Evolutionary conservation across 495 filamentous ascomycete genomes (phyloP), one percentile per base, ranked within the genome.

Genomic region (Polyplosphaeria fusca): DNA sequence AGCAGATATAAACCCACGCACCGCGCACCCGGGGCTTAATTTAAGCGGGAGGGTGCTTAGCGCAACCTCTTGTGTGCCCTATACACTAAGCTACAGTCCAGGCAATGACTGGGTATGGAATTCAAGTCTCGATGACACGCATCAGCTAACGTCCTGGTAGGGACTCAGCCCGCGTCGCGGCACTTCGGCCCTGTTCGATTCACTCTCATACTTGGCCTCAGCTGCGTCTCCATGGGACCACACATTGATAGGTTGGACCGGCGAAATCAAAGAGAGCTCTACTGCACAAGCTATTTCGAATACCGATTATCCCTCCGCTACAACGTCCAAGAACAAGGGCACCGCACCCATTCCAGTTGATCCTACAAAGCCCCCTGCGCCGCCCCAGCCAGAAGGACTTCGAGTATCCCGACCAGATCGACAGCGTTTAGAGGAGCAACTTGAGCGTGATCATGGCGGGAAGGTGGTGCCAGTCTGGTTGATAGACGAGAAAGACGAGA

Each of bases 181-280:
- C 47, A 88, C 88, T 32, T 94, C 91, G 3, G 88, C 91, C 18
- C 76, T 96, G 22, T 92, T 91, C 70, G 90, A 95, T 68, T 86
- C 88, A 26, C 86, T 96, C 64, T 82, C 85, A 16, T 85, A 91
- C 70, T 80, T 96, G 22, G 87, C 87, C 5, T 89, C 89, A 4
- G 72, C 86, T 38, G 76, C 86, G 20, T 80, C 82, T 5, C 79
- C 80, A 19, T 96, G 89, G 89, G 86, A 87, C 62, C 90, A 94
- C 72, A 89, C 85, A 0, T 76, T 95, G 0, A 86, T 96, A 44
- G 91, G 86, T 18, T 96, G 91, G 91, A 92, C 91, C 1, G 91
- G 91, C 27, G 91, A 96, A 69, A 86, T 96, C 41, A 80, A 47
- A 72, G 76, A 2, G 69, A 76, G 9, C 38, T 71, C 23, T 49